Evolutionary conservation across 2,329 filamentous ascomycete species (phyloP), one percentile per base, ranked within the genome.

Genomic region (Chaetomium sp.): DNA sequence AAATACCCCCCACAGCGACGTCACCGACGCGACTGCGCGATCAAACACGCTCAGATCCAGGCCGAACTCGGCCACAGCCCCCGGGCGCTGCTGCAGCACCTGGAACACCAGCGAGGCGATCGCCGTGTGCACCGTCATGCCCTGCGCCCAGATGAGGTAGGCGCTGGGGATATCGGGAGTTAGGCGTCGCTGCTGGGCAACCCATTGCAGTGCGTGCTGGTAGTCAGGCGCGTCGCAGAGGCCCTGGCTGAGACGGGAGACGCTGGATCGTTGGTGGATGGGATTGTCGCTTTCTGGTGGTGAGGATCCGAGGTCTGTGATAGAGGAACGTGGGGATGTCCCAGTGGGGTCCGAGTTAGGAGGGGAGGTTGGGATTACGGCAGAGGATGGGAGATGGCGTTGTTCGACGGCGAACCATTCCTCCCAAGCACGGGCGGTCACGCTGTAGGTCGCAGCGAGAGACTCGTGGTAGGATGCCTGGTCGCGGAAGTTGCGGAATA

Each of bases 161-260:
- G 59, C 60, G 8, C 60, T 62, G 1, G 62, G 62, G 3, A 64
- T 51, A n/a, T 62, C 51, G 0, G 64, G 62, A 1, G 58, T 60
- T 6, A 62, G 53, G 0, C 49, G 40, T 11, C 59, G 59, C 53
- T 63, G 61, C 54, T 66, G 64, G 6, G 59, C 60, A 19, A 59
- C 57, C 65, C 65, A 67, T 14, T 66, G 63, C 55, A 67, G 41
- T n/a, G 61, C 52, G 56, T 66, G 54, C 57, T 64, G 62, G 19
- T 62, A 59, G n/a, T 67, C 65, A 2, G 65, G 65, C n/a, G 65
- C 65, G 49, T 67, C 65, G 59, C 65, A 67, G 4, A 63, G 60
- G 1, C 63, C 65, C 36, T 66, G 65, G 19, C 61, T 57, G 4
- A 67, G 56, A 7, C 53, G 58, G 5, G 64, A 61, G 19, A 6